Evolutionary conservation across 257 asterid genomes (phyloP).

Genomic region (Nicotiana tomentosiformis): DNA sequence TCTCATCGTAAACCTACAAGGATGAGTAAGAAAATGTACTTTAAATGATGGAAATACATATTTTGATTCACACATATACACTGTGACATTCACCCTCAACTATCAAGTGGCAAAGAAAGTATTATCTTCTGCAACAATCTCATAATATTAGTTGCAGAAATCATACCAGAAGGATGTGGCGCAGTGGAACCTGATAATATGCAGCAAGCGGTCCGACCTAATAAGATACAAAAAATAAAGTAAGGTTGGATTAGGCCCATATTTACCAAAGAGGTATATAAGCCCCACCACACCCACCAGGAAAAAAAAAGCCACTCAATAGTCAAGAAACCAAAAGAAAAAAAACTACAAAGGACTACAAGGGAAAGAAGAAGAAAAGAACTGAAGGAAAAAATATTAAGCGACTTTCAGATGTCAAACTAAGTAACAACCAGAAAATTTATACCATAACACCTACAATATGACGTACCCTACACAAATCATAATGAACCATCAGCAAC

Average conservation of each 20-base stretch:
- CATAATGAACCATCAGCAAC: neutral
- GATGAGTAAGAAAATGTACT: neutral
- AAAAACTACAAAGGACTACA: neutral
- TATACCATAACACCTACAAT: neutral
- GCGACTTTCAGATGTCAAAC: neutral
- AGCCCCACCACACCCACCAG: neutral
- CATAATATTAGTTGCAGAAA: neutral
- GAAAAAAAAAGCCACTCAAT: too few relatives aligned
- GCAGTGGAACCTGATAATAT: slow-evolving; percentile 88
- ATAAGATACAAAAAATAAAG: neutral
- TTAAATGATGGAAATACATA: neutral
- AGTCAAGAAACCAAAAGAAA: too few relatives aligned
- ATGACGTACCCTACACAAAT: neutral
- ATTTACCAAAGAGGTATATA: neutral
- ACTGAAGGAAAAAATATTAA: neutral
- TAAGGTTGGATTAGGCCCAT: neutral
- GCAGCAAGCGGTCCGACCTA: slow-evolving; percentile 99
- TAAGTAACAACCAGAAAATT: neutral
- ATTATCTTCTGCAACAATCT: neutral
- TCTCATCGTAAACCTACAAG: slow-evolving; percentile 81
- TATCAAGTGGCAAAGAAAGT: neutral
- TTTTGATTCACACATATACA: neutral
- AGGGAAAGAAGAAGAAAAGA: neutral
- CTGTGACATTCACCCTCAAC: neutral
- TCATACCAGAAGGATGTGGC: slow-evolving; percentile 86